Evolutionary conservation across 2,329 filamentous ascomycete genomes (phyloP).

Genomic region (Teratosphaeriaceae sp.): DNA sequence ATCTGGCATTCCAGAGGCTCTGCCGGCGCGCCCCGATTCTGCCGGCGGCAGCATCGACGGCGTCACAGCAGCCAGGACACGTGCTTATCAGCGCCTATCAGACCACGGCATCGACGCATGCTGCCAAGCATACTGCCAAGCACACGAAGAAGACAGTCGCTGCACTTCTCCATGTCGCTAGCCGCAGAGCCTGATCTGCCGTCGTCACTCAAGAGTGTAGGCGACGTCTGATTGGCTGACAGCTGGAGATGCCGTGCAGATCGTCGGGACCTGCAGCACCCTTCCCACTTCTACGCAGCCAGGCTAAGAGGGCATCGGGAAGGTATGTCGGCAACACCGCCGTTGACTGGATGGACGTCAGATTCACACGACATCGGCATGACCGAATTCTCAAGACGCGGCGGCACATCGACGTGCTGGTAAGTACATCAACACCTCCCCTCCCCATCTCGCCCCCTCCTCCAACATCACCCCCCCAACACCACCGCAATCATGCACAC

Average conservation of each 20-base stretch:
- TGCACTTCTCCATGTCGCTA: not conserved
- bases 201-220: not conserved
- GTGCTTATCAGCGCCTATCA: not conserved
- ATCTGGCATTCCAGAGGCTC: too few species aligned
- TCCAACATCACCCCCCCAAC: not conserved
- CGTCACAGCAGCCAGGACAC: too few species aligned
- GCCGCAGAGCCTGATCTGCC: too few species aligned
- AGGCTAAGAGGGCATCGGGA: not conserved
- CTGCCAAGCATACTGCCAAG: not conserved
- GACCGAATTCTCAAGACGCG: too few species aligned
- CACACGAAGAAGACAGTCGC: not conserved
- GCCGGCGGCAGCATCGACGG: too few species aligned
- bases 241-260: not conserved
- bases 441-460: not conserved
- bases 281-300: too few species aligned
- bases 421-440: not conserved
- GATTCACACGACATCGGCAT: not conserved
- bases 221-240: not conserved
- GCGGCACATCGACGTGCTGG: not conserved
- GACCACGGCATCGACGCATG: not conserved
- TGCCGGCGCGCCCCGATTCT: too few species aligned
- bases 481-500: not conserved
- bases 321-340: not conserved
- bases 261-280: not conserved
- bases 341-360: not conserved